These are phyloP conservation scores for Phytophthora hibernalis DNA, from an alignment of 352 stramenopile genomes.

Conservation along the genomic window DNA sequence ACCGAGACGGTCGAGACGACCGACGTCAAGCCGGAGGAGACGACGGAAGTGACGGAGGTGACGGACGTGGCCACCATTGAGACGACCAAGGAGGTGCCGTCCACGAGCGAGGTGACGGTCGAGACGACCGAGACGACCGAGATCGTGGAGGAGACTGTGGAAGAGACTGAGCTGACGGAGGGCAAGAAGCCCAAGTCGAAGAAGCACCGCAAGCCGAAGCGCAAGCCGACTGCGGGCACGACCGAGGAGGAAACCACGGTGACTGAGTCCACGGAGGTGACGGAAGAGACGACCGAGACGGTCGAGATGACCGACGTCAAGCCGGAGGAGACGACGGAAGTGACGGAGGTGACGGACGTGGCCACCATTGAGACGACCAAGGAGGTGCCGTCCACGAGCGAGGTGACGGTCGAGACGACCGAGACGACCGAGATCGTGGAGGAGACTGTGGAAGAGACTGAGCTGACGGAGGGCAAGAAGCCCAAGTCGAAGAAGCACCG, in stretches of 20 bases:
- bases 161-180: neutral
- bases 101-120: slow-evolving; percentile 7
- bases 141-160: slow-evolving; percentile 2
- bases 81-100: slow-evolving; percentile 5
- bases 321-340: neutral
- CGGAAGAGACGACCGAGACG: neutral
- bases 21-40: neutral
- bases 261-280: neutral
- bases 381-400: too few species aligned
- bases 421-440: too few species aligned
- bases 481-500: too few species aligned
- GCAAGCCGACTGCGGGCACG: neutral
- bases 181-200: neutral
- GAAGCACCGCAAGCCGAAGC: neutral
- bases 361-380: neutral
- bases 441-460: too few species aligned
- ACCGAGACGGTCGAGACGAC: slow-evolving; percentile 3
- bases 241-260: neutral
- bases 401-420: too few species aligned
- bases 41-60: slow-evolving; percentile 4
- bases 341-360: neutral
- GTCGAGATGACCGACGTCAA: neutral
- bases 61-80: slow-evolving; percentile 7
- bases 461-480: too few species aligned
- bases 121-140: slow-evolving; percentile 8